phyloP scores from a whole-genome alignment of 2,329 filamentous ascomycete species.

The Trichoderma asperellum region DNA sequence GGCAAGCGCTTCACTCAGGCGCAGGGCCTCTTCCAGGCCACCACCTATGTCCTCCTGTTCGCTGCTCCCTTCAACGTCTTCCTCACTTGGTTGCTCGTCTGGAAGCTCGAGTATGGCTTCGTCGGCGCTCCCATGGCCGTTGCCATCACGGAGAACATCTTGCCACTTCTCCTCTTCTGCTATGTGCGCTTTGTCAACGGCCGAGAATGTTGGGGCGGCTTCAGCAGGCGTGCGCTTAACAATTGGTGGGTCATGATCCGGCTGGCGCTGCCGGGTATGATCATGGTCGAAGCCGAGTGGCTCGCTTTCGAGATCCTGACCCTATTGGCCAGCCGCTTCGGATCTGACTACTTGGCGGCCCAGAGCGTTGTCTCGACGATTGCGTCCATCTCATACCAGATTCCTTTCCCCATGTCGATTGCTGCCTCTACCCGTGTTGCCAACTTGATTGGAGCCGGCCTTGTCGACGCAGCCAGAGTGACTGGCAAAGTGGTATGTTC shows the following conservation, averaged over 20 bases:
- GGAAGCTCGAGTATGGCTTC: conserved; percentile 70
- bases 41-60: conserved; percentile 75
- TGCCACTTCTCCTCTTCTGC: conserved; percentile 75
- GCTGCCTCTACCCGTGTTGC: conserved; percentile 87
- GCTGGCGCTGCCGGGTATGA: conserved; percentile 82
- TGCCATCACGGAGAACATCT: conserved; percentile 74
- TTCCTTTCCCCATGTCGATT: conserved; percentile 89
- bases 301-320: conserved; percentile 92
- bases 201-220: conserved; percentile 81
- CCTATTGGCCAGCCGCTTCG: conserved; percentile 78
- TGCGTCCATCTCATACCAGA: conserved; percentile 80
- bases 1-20: conserved; percentile 83
- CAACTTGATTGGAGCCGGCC: conserved; percentile 85
- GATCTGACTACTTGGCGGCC: conserved; percentile 78
- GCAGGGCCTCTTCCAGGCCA: conserved; percentile 78
- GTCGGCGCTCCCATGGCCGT: conserved; percentile 82
- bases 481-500: conserved; percentile 72
- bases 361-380: conserved; percentile 84
- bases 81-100: conserved; percentile 79
- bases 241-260: conserved; percentile 85
- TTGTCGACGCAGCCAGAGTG: conserved; percentile 78
- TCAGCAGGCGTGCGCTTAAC: conserved; percentile 68
- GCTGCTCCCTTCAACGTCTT: conserved; percentile 78
- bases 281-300: conserved; percentile 95
- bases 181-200: conserved; percentile 78